Evolutionary conservation across 2,329 filamentous ascomycete species (phyloP).

Genomic region (Penicillium aurantiogriseum): DNA sequence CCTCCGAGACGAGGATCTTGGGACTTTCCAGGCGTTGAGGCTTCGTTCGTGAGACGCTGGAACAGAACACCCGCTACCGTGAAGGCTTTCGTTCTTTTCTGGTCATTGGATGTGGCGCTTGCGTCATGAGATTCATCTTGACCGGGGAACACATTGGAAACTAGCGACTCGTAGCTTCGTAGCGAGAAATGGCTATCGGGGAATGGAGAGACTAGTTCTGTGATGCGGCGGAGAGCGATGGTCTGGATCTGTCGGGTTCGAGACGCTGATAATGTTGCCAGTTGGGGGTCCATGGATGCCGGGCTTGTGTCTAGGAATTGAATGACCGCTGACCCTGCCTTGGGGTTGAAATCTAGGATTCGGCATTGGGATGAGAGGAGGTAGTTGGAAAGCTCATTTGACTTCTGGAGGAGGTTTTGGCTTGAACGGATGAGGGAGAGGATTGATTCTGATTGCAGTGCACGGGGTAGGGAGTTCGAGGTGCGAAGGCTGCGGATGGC

Average conservation of each 20-base stretch:
- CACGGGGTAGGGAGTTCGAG: constrained; percentile 62
- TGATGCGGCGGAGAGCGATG: constrained; percentile 48
- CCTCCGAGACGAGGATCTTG: background rate
- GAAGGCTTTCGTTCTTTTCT: constrained; percentile 43
- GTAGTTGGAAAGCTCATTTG: constrained; percentile 55
- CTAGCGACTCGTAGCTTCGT: constrained; percentile 43
- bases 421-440: constrained; percentile 59
- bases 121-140: background rate
- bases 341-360: constrained; percentile 32
- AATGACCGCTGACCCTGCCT: constrained; percentile 36
- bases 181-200: constrained; percentile 43
- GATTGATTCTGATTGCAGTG: constrained; percentile 65
- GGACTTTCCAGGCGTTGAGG: background rate
- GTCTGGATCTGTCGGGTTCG: constrained; percentile 37
- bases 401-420: constrained; percentile 42
- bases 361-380: constrained; percentile 46
- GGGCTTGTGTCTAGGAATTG: constrained; percentile 25
- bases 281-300: constrained; percentile 8
- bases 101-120: background rate
- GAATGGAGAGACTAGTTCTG: constrained; percentile 50
- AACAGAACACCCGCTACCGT: constrained; percentile 52
- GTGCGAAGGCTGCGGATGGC: constrained; percentile 68
- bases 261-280: constrained; percentile 10
- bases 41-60: constrained; percentile 34
- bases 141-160: constrained; percentile 43